Base-by-base conservation (phyloP, 495 filamentous ascomycete species). In the Talaromyces adpressus region DNA sequence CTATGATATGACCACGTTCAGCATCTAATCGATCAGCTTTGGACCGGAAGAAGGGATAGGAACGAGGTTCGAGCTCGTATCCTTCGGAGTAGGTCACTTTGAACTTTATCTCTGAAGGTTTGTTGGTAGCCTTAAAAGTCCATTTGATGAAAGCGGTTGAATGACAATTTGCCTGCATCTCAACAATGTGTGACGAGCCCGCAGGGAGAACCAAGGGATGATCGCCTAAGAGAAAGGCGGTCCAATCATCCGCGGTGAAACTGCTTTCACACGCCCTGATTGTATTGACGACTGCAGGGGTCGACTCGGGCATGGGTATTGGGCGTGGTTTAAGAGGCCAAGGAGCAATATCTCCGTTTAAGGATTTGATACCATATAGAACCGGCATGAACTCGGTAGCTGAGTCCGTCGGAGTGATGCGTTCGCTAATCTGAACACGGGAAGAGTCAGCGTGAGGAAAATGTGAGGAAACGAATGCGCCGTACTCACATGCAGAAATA, bases 21-120 rank as follows among this genome's bases (percentile, higher is more conserved):
- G 71, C 68, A 66, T 76, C 73, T 9, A 75, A 56, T 1, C 75
- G 68, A 64, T 77, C 70, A 4, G 62, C 65, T 32, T 78, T 78
- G 14, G 68, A 67, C 1, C 75, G 69, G 36, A 77, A 75, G 63
- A 73, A 77, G 2, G 75, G 75, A 54, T 77, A 75, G 2, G 69
- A 69, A 0, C 71, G 72, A 59, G 75, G 74, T 51, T 75, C 69
- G 3, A 75, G 69, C 57, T 78, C 74, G 62, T 78, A 78, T 41
- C 74, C 74, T 62, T 78, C 75, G 6, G 73, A 74, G 54, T 78
- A 74, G 6, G 74, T 78, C 22, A 74, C 66, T 54, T 68, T 69
- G 11, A 78, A 61, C 12, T 53, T 65, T 16, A 75, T 60, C 4
- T 71, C 47, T 8, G 72, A 70, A 30, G 29, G 29, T 52, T 58